A percentile compares a stretch with the other conserved stretches of the same genome.
Evolutionary conservation across 2,329 filamentous ascomycete genomes (phyloP).

Genomic region (Westerdykella ornata): DNA sequence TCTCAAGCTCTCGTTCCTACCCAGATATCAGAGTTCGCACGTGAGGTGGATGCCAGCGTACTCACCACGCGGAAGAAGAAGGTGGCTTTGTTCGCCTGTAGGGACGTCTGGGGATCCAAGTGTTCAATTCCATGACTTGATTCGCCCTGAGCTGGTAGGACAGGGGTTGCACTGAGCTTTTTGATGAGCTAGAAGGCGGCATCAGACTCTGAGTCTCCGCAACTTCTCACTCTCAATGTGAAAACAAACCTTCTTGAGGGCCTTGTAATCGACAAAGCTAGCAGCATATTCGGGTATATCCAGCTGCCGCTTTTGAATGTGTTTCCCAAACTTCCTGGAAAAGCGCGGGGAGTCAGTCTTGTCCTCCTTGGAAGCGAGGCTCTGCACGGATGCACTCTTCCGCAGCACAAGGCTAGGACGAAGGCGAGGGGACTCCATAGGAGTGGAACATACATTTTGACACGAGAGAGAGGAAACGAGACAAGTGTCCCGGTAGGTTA

Average conservation of each 20-base stretch:
- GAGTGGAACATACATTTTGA: constrained; percentile 35
- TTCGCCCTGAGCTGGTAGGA: constrained; percentile 70
- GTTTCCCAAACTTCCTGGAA: constrained; percentile 97
- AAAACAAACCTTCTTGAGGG: constrained; percentile 78
- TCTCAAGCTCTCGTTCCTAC: constrained; percentile 93
- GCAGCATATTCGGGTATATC: constrained; percentile 99
- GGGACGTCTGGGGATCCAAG: constrained; percentile 73
- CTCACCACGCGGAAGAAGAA: constrained; percentile 96
- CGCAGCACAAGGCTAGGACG: constrained; percentile 22
- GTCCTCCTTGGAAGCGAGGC: constrained; percentile 33
- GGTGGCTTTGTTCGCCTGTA: constrained; percentile 95
- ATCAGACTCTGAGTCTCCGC: constrained; percentile 3
- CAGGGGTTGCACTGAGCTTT: constrained; percentile 87
- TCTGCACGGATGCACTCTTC: constrained; percentile 32
- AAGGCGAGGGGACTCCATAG: constrained; percentile 30
- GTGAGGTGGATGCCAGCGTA: constrained; percentile 3
- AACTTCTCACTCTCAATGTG: constrained; percentile 11
- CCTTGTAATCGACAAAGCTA: constrained; percentile 99
- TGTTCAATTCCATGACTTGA: constrained; percentile 38
- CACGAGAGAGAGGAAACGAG: constrained; percentile 18
- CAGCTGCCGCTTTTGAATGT: constrained; percentile 97
- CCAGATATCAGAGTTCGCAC: not conserved
- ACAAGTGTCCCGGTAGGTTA: constrained; percentile 13
- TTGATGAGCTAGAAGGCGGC: constrained; percentile 74
- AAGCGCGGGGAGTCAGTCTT: constrained; percentile 35